These are phyloP conservation scores for Micractinium conductrix DNA, from an alignment of 139 green algal species.

Conservation along the genomic window DNA sequence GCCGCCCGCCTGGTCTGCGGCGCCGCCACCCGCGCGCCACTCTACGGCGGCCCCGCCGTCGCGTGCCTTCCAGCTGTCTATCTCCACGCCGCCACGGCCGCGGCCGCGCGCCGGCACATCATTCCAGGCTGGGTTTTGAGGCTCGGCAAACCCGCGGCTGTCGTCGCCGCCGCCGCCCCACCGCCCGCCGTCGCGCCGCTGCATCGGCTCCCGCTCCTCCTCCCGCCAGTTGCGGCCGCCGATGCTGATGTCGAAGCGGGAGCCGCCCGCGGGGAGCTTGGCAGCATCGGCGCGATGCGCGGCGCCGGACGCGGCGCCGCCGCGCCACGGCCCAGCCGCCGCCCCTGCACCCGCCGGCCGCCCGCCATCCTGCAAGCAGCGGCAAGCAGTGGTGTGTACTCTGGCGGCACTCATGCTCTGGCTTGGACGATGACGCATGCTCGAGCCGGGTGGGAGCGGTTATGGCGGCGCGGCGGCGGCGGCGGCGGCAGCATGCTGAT, in stretches of 20 bases:
- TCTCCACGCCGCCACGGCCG: constrained; percentile 1
- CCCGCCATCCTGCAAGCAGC: constrained; percentile 31
- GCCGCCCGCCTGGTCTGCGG: not conserved
- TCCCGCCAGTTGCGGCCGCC: constrained; percentile 19
- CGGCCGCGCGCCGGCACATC: not conserved
- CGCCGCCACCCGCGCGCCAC: constrained; percentile 4
- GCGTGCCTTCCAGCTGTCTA: constrained; percentile 36
- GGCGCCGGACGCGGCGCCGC: not conserved
- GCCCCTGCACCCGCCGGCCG: not conserved
- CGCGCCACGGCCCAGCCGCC: not conserved
- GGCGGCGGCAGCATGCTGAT: not conserved
- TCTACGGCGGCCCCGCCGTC: not conserved
- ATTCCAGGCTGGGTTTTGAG: constrained; percentile 25
- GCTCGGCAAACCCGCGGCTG: not conserved
- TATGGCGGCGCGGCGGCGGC: too few species aligned
- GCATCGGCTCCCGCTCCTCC: constrained; percentile 29
- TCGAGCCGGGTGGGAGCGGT: too few species aligned
- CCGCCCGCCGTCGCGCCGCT: constrained; percentile 2
- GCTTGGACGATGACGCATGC: too few species aligned
- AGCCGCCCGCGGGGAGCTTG: not conserved
- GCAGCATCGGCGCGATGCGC: not conserved
- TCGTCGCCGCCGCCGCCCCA: not conserved
- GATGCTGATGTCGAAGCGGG: constrained; percentile 39
- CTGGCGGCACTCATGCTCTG: too few species aligned
- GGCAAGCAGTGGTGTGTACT: too few species aligned